Conservation (phyloP, 345 rosid species). For the thale cress (Arabidopsis thaliana) region DNA sequence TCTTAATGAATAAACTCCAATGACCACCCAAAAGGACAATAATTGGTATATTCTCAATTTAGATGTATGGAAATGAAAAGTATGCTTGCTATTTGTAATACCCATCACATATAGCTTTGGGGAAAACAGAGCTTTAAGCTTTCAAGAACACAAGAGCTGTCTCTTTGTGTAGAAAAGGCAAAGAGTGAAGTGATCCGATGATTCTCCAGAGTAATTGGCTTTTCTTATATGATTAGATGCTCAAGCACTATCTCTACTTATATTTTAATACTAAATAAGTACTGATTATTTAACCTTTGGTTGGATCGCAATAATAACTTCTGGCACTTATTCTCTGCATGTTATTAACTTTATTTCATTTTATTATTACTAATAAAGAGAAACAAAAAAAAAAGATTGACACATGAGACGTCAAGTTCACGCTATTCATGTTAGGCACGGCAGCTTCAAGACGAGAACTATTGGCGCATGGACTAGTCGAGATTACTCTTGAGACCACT, state of each 20-base stretch:
- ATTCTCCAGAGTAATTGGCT: conserved; percentile 36
- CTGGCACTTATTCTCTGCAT: conserved; percentile 36
- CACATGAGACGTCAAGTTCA: conserved; percentile 45
- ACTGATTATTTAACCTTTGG: conserved; percentile 30
- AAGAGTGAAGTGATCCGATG: conserved; percentile 39
- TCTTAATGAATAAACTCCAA: neutral
- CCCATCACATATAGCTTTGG: conserved; percentile 7
- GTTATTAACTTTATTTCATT: conserved; percentile 13
- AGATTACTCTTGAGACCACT: neutral
- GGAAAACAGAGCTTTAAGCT: conserved; percentile 23
- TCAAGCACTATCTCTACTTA: conserved; percentile 43
- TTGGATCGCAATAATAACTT: conserved; percentile 30
- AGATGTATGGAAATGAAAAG: conserved; percentile 25
- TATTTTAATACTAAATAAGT: neutral
- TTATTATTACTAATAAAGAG: conserved; percentile 13
- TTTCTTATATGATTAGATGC: conserved; percentile 48
- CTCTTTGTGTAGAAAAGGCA: conserved; percentile 32
- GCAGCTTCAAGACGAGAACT: conserved; percentile 31
- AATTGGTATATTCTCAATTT: conserved; percentile 3
- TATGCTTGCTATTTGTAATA: neutral
- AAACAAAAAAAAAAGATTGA: neutral
- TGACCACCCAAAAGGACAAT: neutral
- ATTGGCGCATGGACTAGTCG: conserved; percentile 29
- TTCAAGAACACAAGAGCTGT: conserved; percentile 28
- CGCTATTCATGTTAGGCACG: conserved; percentile 45